Base-by-base conservation (phyloP, 2,329 filamentous ascomycete species). In the Sporothrix luriei region DNA sequence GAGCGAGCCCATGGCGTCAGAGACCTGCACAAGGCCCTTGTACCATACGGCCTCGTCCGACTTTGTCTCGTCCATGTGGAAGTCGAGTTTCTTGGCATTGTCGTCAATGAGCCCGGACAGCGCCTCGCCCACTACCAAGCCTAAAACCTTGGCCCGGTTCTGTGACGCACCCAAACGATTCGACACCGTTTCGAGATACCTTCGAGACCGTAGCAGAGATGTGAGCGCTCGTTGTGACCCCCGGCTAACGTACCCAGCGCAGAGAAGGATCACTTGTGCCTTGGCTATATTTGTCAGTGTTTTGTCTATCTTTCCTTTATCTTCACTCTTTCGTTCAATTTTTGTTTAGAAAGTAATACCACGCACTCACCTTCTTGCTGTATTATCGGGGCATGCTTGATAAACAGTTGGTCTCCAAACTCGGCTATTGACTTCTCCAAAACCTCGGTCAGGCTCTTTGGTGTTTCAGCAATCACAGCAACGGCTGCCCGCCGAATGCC, bases 321-420 rank as follows among this genome's bases (percentile, higher is more conserved):
- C 4, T 43, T 26, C 14, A 54, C 19, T 13, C 2, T 13, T 13
- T 43, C 0, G 1, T 55, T 11, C 14, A 7, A 38, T n/a, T n/a
- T n/a, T n/a, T n/a, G n/a, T n/a, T n/a, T n/a, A n/a, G n/a, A n/a
- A n/a, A n/a, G n/a, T 33, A 38, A 19, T 46, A 48, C 4, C n/a
- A 16, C 1, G 3, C 4, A n/a, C 79, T 74, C 80, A 91, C 93
- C 90, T 85, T 98, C 92, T 84, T 99, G 95, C 75, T 94, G 91
- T 51, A 95, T 77, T n/a, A 91, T 87, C 5, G 94, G 90, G 0
- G 91, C 87, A 78, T 98, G 93, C 70, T 88, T 91, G 74, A 98
- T 93, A 75, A 93, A 97, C 13, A 98, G 82, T 65, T 91, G 88
- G 75, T 97, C 94, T 0, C 92, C 92, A 78, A 98, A 97, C 64